A percentile compares a stretch with the other conserved stretches of the same genome.
Conservation (phyloP, 2,329 filamentous ascomycete genomes). For the Atkinsonella texensis region DNA sequence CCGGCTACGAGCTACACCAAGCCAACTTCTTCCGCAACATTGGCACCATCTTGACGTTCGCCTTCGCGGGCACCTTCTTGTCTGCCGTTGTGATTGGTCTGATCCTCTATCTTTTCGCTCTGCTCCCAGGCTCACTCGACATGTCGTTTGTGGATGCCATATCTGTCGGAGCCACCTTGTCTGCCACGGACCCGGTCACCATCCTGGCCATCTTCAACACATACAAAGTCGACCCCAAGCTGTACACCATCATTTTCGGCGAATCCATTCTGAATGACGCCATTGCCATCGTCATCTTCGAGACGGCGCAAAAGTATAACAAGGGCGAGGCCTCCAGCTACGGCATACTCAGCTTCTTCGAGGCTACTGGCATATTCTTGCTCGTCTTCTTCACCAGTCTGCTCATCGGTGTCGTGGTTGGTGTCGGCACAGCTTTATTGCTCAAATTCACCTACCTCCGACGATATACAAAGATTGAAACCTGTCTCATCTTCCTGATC, state of each 20-base stretch:
- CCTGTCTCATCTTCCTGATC: constrained; percentile 84
- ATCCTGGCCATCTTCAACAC: constrained; percentile 98
- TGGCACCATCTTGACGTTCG: constrained; percentile 92
- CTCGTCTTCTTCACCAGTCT: constrained; percentile 92
- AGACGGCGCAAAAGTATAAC: constrained; percentile 89
- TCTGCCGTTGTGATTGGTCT: constrained; percentile 89
- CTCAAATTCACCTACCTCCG: constrained; percentile 93
- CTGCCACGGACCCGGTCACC: constrained; percentile 92
- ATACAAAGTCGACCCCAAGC: constrained; percentile 97
- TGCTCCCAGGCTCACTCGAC: constrained; percentile 69
- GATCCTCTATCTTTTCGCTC: constrained; percentile 80
- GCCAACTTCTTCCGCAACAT: constrained; percentile 99
- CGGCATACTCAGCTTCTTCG: constrained; percentile 72
- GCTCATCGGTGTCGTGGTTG: constrained; percentile 76
- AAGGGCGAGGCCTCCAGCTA: constrained; percentile 60
- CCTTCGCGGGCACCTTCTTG: constrained; percentile 92
- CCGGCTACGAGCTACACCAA: constrained; percentile 94
- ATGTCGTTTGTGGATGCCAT: constrained; percentile 94
- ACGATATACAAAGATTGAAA: constrained; percentile 91
- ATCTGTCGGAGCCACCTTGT: constrained; percentile 89
- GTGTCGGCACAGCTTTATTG: constrained; percentile 73
- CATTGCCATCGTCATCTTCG: constrained; percentile 95
- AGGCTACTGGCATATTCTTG: constrained; percentile 89
- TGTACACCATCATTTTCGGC: constrained; percentile 97
- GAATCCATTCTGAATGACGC: constrained; percentile 98